Base-by-base conservation (phyloP, 805 yeast genomes). In the Tanozyma kutaoensis region DNA sequence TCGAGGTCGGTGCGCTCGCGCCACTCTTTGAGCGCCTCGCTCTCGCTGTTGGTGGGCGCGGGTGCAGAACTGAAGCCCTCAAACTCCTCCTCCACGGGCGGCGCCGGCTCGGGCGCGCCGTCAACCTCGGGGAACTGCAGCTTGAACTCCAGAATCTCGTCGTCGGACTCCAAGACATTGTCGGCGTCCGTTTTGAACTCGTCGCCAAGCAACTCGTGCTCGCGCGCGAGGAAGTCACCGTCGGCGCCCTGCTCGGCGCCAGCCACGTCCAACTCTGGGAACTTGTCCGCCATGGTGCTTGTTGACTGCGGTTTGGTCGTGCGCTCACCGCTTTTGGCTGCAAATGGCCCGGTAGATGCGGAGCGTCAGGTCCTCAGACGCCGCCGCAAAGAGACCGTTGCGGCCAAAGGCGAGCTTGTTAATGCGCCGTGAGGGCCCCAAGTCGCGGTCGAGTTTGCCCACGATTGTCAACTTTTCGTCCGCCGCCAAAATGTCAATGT, bases 1-100 rank as follows among this genome's bases (percentile, higher is more conserved):
- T 85, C 95, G 32, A 78, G 62, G 26, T 72, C 78, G 43, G 84
- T 70, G 42, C 84, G 75, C 42, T 72, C 76, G 46, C 69, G 74
- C 98, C 98, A 88, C 46, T 76, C 81, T 23, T 40, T 45, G 37
- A 58, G 43, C 18, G 50, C 58, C 39, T 64, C 69, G 19, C 84
- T 67, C 33, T 72, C 76, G 24, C 12, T 4, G 12, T 10, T 5
- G 9, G 32, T 16, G 14, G 32, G 25, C 9, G 31, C 33, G 34
- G 42, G 32, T 2, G 36, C 27, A 2, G 38, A 31, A 9, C 39
- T 42, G 27, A 45, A 49, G 12, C 43, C 58, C 30, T 50, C 60
- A 21, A 58, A 58, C 25, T 63, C 69, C 2, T 62, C 68, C 5
- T 45, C 45, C 8, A 37, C 46, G 4, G 25, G 37, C 14, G 28